These are phyloP conservation scores for Umbelopsis ramanniana DNA, from an alignment of 192 early-diverging fungal genomes.

Conservation along the genomic window DNA sequence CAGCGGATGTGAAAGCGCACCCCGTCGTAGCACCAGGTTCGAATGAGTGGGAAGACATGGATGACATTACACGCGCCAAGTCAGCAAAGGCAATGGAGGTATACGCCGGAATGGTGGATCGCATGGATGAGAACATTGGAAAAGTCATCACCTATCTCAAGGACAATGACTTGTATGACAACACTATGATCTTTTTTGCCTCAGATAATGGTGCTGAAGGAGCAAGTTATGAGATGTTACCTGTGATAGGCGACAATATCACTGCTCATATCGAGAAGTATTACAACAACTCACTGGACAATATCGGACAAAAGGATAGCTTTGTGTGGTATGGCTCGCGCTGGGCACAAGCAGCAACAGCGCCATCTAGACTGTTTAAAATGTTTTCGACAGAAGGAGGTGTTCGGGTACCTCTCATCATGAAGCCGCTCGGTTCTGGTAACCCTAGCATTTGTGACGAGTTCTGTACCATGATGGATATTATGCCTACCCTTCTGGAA, in stretches of 20 bases:
- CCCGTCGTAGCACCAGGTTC: constrained; percentile 1
- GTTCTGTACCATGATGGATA: constrained; percentile 25
- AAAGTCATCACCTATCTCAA: constrained; percentile 17
- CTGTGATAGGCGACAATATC: constrained; percentile 1
- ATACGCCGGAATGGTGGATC: constrained; percentile 19
- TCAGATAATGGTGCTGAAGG: constrained; percentile 25
- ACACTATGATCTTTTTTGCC: constrained; percentile 9
- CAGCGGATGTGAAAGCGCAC: background rate
- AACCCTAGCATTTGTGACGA: constrained; percentile 7
- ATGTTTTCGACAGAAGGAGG: constrained; percentile 28
- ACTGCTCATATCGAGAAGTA: constrained; percentile 21
- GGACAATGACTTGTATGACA: constrained; percentile 12
- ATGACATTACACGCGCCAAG: background rate
- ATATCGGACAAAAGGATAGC: constrained; percentile 16
- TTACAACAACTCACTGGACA: constrained; percentile 19
- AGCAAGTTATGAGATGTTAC: constrained; percentile 5
- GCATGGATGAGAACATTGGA: constrained; percentile 24
- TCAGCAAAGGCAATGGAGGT: constrained; percentile 17
- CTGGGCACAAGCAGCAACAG: constrained; percentile 18
- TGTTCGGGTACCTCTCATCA: constrained; percentile 14
- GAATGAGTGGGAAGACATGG: constrained; percentile 12
- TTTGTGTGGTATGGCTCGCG: constrained; percentile 21
- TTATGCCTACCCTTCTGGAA: constrained; percentile 19
- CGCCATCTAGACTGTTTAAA: constrained; percentile 27
- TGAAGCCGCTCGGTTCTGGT: constrained; percentile 7